Conservation (phyloP, 257 asterid species). For the Avicennia marina region DNA sequence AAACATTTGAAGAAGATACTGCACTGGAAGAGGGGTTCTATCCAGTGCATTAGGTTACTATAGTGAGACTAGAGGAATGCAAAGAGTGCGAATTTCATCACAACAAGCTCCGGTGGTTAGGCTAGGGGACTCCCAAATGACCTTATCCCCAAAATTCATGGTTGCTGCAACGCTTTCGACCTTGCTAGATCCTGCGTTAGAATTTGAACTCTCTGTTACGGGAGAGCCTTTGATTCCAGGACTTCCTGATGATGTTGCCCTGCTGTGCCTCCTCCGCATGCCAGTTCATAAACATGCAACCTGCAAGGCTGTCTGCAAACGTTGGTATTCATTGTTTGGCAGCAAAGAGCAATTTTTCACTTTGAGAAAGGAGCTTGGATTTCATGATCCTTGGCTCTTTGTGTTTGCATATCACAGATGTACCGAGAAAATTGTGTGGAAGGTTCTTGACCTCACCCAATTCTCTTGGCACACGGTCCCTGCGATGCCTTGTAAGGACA, state of each 20-base stretch:
- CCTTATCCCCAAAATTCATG: conserved; percentile 72
- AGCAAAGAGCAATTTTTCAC: conserved; percentile 71
- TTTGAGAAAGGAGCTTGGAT: conserved; percentile 70
- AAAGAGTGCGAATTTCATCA: conserved; percentile 72
- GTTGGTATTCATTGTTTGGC: conserved; percentile 77
- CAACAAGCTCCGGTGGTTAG: conserved; percentile 74
- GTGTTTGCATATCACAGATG: conserved; percentile 81
- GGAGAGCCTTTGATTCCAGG: conserved; percentile 83
- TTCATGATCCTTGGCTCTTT: conserved; percentile 83
- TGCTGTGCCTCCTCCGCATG: conserved; percentile 80
- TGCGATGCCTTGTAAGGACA: conserved; percentile 92
- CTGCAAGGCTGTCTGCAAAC: conserved; percentile 58
- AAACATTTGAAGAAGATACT: neutral
- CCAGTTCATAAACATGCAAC: conserved; percentile 52
- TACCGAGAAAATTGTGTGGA: conserved; percentile 81
- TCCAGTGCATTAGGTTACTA: neutral
- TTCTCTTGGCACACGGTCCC: conserved; percentile 86
- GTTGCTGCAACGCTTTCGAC: conserved; percentile 47
- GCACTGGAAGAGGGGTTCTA: neutral
- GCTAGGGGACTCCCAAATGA: conserved; percentile 85
- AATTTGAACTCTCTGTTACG: conserved; percentile 33
- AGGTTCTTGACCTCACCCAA: conserved; percentile 64
- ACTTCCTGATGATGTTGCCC: conserved; percentile 92
- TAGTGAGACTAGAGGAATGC: conserved; percentile 28
- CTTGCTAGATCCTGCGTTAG: conserved; percentile 49